Evolutionary conservation across 2,329 filamentous ascomycete genomes (phyloP), one percentile per base, ranked within the genome.

Genomic region (Chaetothyriales sp.): DNA sequence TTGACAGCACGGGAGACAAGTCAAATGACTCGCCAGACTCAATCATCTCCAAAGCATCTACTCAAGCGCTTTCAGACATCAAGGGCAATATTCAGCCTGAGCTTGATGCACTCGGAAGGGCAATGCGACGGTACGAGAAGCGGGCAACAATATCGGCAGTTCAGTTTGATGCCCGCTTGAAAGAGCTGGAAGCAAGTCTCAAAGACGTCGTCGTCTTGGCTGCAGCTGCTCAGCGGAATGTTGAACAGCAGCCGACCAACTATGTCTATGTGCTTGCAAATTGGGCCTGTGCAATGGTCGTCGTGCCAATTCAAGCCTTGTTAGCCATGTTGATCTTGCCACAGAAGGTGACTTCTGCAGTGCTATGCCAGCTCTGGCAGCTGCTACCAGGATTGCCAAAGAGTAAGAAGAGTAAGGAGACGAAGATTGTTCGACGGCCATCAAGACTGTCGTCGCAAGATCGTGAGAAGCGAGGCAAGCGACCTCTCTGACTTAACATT

Each of bases 121-220:
- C 90, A 3, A 84, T 96, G 44, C 78, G 90, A 18, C 80, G 87
- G 36, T 95, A 95, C 61, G 90, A 96, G 69, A 95, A 94, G 69
- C 85, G 88, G 60, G 80, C 84, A 3, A 83, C 83, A 0, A 72
- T 89, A 6, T 76, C 88, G 25, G 77, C 84, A 8, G 75, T 83
- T 50, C 83, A 90, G 61, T 86, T 81, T 2, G 87, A 95, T 57
- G 77, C 80, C 7, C 78, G 84, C 20, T 77, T 95, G 52, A 76
- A 79, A 43, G 76, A 80, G 18, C 71, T 95, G 3, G 84, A 94
- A 56, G 71, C 73, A 0, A 76, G 83, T 36, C 66, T 93, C 12
- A 79, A 81, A 54, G 88, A 95, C 60, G 83, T 86, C 3, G 75
- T 94, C 45, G 78, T 84, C 0, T 71, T 95, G n/a, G 86, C 86